Conservation (phyloP, 495 filamentous ascomycete genomes). For the Lophiotrema nucula region DNA sequence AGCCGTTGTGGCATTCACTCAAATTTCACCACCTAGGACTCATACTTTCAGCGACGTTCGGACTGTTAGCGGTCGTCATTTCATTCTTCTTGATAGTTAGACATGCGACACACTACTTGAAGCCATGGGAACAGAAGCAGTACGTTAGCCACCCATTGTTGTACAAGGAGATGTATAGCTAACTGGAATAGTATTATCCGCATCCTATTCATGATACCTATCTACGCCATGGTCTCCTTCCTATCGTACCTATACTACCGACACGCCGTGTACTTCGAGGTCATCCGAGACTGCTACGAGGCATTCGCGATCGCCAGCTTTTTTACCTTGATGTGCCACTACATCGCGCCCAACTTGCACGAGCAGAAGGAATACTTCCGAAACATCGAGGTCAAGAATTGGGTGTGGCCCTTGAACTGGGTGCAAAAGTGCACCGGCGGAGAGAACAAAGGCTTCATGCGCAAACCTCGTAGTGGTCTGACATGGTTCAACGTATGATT, state of each 20-base stretch:
- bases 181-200: constrained; percentile 65
- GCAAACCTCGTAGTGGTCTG: constrained; percentile 76
- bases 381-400: constrained; percentile 61
- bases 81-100: constrained; percentile 66
- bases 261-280: constrained; percentile 78
- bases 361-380: constrained; percentile 88
- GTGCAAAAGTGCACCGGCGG: constrained; percentile 67
- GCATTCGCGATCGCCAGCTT: constrained; percentile 89
- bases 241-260: constrained; percentile 75
- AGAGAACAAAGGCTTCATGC: constrained; percentile 59
- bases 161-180: constrained; percentile 3
- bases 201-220: constrained; percentile 86
- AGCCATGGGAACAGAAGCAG: constrained; percentile 80
- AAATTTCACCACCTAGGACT: constrained; percentile 58
- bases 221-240: constrained; percentile 78
- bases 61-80: constrained; percentile 54
- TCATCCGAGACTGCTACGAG: constrained; percentile 85
- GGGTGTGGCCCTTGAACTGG: constrained; percentile 74
- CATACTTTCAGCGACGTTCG: constrained; percentile 52
- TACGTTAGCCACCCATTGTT: constrained; percentile 36
- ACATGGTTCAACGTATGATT: constrained; percentile 78
- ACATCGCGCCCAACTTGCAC: constrained; percentile 75
- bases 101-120: constrained; percentile 81
- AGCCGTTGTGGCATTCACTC: constrained; percentile 32
- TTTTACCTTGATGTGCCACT: constrained; percentile 84